These are phyloP conservation scores for Acidiella bohemica DNA, from an alignment of 495 filamentous ascomycete species.

Conservation along the genomic window DNA sequence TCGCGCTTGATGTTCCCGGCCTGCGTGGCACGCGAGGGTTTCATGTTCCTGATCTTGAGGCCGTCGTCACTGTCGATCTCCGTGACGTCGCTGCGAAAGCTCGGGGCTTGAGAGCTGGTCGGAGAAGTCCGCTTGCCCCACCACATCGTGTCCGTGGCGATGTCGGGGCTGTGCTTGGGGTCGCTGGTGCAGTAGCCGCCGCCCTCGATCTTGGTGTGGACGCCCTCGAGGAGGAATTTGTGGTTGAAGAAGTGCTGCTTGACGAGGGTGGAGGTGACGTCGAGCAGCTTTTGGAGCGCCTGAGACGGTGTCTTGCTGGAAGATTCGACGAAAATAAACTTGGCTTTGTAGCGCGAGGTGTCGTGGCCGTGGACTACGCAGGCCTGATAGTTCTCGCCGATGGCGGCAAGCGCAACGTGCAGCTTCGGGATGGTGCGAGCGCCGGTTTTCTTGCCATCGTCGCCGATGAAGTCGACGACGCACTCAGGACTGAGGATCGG, in stretches of 20 bases:
- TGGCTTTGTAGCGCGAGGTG: background rate
- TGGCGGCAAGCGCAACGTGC: slow-evolving; percentile 1
- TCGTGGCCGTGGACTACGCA: background rate
- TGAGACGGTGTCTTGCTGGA: background rate
- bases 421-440: background rate
- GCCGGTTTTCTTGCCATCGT: background rate
- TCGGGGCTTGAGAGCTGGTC: background rate
- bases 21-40: too few relatives aligned
- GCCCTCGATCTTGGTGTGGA: background rate
- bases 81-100: background rate
- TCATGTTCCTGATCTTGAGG: background rate
- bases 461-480: background rate
- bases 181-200: background rate
- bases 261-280: slow-evolving; percentile 1
- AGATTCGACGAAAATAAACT: background rate
- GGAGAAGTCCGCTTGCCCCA: background rate
- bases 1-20: background rate
- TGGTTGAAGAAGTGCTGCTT: background rate
- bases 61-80: background rate
- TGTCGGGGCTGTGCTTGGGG: background rate
- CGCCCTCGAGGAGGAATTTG: background rate
- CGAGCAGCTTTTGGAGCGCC: slow-evolving; percentile 4
- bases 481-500: background rate
- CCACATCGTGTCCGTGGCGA: background rate
- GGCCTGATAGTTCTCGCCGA: background rate